phyloP scores from a whole-genome alignment of 805 yeast species.

The Starmerella asiatica region DNA sequence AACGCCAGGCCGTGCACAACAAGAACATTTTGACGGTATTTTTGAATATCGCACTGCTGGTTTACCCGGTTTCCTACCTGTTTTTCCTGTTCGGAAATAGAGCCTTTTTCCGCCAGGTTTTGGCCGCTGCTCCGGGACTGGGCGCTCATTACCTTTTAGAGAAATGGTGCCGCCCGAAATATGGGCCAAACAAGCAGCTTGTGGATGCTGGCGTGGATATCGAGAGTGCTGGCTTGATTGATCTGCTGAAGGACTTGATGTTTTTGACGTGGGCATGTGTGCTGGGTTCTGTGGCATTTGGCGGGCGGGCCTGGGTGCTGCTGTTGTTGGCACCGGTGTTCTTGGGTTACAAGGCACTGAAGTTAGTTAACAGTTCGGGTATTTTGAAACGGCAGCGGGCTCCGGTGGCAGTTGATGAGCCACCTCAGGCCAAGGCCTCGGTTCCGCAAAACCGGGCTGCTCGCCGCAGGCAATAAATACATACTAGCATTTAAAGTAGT shows the following conservation, averaged over 20 bases:
- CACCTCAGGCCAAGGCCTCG: not conserved
- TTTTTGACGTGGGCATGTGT: slow-evolving; percentile 51
- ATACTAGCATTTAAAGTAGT: too few species aligned
- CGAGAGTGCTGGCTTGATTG: slow-evolving; percentile 49
- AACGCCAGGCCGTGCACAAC: slow-evolving; percentile 30
- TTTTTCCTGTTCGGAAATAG: slow-evolving; percentile 32
- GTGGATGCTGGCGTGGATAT: slow-evolving; percentile 48
- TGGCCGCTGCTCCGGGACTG: slow-evolving; percentile 33
- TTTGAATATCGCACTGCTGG: slow-evolving; percentile 28
- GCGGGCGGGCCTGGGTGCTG: slow-evolving; percentile 50
- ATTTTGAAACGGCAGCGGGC: not conserved
- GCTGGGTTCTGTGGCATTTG: slow-evolving; percentile 39
- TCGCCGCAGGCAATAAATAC: too few species aligned
- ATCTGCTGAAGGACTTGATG: slow-evolving; percentile 56
- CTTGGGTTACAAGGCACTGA: slow-evolving; percentile 14
- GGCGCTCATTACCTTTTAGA: slow-evolving; percentile 43
- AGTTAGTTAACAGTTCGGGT: not conserved
- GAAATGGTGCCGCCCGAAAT: slow-evolving; percentile 46
- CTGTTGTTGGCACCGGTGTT: slow-evolving; percentile 25
- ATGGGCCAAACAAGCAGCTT: slow-evolving; percentile 33
- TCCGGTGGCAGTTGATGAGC: not conserved
- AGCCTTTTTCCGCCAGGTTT: slow-evolving; percentile 35
- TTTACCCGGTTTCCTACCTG: slow-evolving; percentile 33
- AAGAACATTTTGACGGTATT: slow-evolving; percentile 24
- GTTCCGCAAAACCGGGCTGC: too few species aligned